A percentile compares a stretch with the other conserved stretches of the same genome.
These are phyloP conservation scores for Incumbomyces lentus DNA, from an alignment of 2,329 filamentous ascomycete genomes.

Conservation along the genomic window DNA sequence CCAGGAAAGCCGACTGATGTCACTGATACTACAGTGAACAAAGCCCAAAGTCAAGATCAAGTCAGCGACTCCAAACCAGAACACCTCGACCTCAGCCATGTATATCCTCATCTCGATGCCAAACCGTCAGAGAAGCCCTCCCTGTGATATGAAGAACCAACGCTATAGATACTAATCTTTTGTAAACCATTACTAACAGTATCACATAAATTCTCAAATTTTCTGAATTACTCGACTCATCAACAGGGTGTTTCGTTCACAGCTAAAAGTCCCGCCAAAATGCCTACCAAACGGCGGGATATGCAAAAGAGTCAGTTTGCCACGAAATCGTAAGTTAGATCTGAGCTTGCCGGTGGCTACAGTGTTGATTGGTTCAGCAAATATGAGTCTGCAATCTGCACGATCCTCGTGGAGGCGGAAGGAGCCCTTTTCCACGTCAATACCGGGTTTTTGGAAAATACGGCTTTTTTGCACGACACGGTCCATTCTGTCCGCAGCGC, in stretches of 20 bases:
- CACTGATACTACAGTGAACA: neutral
- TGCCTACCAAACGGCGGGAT: neutral
- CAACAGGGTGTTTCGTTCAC: too few species aligned
- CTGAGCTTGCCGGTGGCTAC: neutral
- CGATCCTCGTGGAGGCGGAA: slow-evolving; percentile 13
- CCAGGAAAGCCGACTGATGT: neutral
- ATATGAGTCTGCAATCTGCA: slow-evolving; percentile 10
- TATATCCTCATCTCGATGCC: slow-evolving; percentile 17
- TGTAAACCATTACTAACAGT: too few species aligned
- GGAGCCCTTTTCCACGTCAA: slow-evolving; percentile 15
- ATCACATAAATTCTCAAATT: too few species aligned
- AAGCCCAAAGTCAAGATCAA: neutral
- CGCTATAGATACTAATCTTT: too few species aligned
- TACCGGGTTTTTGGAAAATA: slow-evolving; percentile 8
- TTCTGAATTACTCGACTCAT: too few species aligned
- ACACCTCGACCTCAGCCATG: slow-evolving; percentile 11
- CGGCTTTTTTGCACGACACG: slow-evolving; percentile 17
- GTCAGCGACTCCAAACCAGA: neutral
- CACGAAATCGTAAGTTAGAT: neutral
- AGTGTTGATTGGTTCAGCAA: neutral
- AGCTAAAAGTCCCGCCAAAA: too few species aligned
- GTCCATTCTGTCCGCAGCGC: neutral
- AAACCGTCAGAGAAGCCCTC: slow-evolving; percentile 16
- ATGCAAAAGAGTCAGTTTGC: neutral
- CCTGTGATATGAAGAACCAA: slow-evolving; percentile 9